A percentile compares a stretch with the other conserved stretches of the same genome.
Evolutionary conservation across 208 protist genomes (phyloP).

Genomic region (Novymonas esmeraldas): DNA sequence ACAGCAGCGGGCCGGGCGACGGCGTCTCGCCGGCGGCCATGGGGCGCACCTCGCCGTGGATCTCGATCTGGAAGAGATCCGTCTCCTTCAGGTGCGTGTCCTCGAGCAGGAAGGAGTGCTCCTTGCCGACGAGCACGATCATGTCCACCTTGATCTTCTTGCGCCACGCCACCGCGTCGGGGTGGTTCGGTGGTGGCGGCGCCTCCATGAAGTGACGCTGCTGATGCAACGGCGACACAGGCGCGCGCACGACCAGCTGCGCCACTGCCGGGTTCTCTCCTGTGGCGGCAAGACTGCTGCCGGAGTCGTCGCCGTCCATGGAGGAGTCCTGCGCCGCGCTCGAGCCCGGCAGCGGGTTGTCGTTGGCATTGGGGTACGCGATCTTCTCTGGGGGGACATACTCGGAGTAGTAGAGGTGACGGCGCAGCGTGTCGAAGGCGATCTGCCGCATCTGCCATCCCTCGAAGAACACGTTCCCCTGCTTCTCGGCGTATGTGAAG

Average conservation of each 20-base stretch:
- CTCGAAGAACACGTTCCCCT: slow-evolving; percentile 47
- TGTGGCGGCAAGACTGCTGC: slow-evolving; percentile 1
- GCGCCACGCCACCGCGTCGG: slow-evolving; percentile 46
- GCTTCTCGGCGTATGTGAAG: slow-evolving; percentile 65
- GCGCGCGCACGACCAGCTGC: slow-evolving; percentile 12
- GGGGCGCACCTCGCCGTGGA: slow-evolving; percentile 50
- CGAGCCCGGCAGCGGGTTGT: slow-evolving; percentile 17
- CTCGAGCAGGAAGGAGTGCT: slow-evolving; percentile 52
- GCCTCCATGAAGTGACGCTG: slow-evolving; percentile 16
- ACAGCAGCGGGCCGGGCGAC: slow-evolving; percentile 49
- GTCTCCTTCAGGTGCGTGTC: slow-evolving; percentile 56
- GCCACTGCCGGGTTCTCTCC: slow-evolving; percentile 6
- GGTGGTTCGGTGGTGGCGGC: slow-evolving; percentile 28
- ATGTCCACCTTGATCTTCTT: slow-evolving; percentile 77
- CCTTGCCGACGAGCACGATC: slow-evolving; percentile 43
- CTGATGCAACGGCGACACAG: slow-evolving; percentile 23
- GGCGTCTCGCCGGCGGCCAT: slow-evolving; percentile 44
- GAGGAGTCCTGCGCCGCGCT: slow-evolving; percentile 13
- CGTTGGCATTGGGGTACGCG: slow-evolving; percentile 35
- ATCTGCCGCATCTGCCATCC: slow-evolving; percentile 67
- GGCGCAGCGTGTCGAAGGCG: slow-evolving; percentile 72
- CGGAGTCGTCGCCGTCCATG: slow-evolving; percentile 4
- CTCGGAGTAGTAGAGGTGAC: slow-evolving; percentile 66
- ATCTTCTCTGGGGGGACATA: slow-evolving; percentile 30
- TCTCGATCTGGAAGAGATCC: slow-evolving; percentile 64